Conservation (phyloP, 768 basidiomycete species). For the Vishniacozyma victoriae region DNA sequence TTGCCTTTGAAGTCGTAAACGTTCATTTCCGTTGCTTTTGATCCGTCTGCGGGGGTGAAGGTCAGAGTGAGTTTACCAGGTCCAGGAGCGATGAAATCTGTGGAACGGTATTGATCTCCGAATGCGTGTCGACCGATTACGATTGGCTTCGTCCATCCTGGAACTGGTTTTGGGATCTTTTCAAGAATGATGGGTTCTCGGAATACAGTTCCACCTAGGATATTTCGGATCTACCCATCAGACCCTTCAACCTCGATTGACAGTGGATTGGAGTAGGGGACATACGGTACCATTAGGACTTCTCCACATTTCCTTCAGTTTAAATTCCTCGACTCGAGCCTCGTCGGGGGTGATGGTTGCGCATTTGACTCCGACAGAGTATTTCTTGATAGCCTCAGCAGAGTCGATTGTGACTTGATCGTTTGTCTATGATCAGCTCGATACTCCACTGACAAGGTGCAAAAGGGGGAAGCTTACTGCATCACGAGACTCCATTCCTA, state of each 20-base stretch:
- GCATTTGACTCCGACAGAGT: constrained; percentile 98
- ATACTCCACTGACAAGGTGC: neutral
- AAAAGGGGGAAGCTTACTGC: constrained; percentile 53
- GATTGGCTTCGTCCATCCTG: constrained; percentile 96
- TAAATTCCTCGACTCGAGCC: constrained; percentile 90
- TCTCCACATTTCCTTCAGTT: constrained; percentile 97
- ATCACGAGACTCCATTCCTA: constrained; percentile 91
- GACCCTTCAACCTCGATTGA: neutral
- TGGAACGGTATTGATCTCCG: constrained; percentile 91
- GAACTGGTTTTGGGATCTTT: constrained; percentile 85
- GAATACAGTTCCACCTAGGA: constrained; percentile 97
- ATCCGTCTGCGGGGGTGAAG: constrained; percentile 74
- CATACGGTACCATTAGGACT: constrained; percentile 89
- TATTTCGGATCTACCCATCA: constrained; percentile 88
- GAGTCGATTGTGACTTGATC: constrained; percentile 90
- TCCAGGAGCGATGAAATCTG: constrained; percentile 84
- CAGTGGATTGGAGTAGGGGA: constrained; percentile 14
- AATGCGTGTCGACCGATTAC: constrained; percentile 95
- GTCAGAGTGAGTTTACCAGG: constrained; percentile 90
- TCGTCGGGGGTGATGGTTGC: constrained; percentile 99
- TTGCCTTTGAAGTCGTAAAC: constrained; percentile 91
- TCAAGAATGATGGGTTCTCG: constrained; percentile 92
- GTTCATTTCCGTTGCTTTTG: constrained; percentile 61
- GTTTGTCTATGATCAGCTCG: constrained; percentile 60
- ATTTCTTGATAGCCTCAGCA: constrained; percentile 86